Base-by-base conservation (phyloP, 176 grass and related monocot genomes). In the Carex littledalei region DNA sequence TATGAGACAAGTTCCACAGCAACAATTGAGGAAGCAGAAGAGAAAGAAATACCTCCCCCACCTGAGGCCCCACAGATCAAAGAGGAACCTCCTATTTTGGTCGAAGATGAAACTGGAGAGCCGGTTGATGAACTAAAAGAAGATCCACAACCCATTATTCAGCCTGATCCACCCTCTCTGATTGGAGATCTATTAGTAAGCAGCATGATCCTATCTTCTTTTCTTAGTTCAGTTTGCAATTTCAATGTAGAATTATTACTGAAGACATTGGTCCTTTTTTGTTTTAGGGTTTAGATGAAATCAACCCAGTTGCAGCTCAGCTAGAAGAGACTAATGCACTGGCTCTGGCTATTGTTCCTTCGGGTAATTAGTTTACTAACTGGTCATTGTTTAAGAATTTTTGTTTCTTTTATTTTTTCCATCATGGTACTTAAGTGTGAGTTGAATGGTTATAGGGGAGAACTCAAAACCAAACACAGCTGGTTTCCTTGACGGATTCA, bases 241-340 rank as follows among this genome's bases (percentile, higher is more conserved):
- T 67, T 52, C 18, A 50, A 24, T 52, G 49, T 17, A 21, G 67
- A 39, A 70, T 2, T 77, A 63, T 3, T 32, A 13, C 10, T 64
- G 69, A 55, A 84, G 16, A 31, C 74, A 67, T 49, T 59, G 45
- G 26, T 78, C 14, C 14, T 47, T 53, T 66, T 56, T n/a, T 56
- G 17, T 56, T 81, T n/a, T 84, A 97, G 94, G 88, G 85, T 78
- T 72, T 97, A 47, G 31, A 92, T 50, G 91, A 97, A 87, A 34
- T 91, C 74, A 87, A 74, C 67, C 85, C 86, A 55, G 81, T 73
- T 66, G 89, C 87, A 86, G 74, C 86, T 85, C 79, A 90, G 10
- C 79, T 94, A 4, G 94, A 97, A 84, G 85, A 91, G 75, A 91
- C 64, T 65, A 97, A 97, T 63, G 94, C 90, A 17, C 78, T 94